Percentiles rank a stretch among this genome's conserved stretches.
Evolutionary conservation across 2,329 filamentous ascomycete species (phyloP).

Genomic region (Trichoderma aggressivum): DNA sequence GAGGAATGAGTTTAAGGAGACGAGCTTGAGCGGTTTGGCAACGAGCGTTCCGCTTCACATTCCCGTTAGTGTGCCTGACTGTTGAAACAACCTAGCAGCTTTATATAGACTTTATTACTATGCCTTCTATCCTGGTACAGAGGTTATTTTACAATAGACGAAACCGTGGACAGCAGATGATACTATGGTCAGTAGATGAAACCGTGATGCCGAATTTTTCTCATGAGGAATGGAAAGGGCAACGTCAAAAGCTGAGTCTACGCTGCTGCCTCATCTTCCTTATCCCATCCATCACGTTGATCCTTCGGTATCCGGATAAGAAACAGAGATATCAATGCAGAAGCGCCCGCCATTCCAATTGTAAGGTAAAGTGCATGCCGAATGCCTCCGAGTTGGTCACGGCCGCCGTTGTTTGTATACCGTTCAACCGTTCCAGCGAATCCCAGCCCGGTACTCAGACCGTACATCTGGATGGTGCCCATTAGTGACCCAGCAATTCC

Average conservation of each 20-base stretch:
- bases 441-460: conserved; percentile 31
- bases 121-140: neutral
- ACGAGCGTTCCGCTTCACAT: conserved; percentile 8
- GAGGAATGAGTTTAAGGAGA: conserved; percentile 16
- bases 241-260: neutral
- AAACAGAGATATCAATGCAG: conserved; percentile 33
- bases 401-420: conserved; percentile 17
- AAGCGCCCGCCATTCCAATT: conserved; percentile 33
- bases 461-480: conserved; percentile 37
- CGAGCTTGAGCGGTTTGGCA: conserved; percentile 9
- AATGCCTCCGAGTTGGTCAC: conserved; percentile 32
- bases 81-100: neutral
- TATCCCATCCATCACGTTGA: conserved; percentile 34
- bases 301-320: conserved; percentile 43
- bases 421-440: conserved; percentile 36
- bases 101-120: neutral
- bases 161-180: neutral
- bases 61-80: conserved; percentile 13
- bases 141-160: neutral
- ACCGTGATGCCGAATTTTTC: neutral
- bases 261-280: neutral
- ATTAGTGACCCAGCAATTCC: conserved; percentile 50
- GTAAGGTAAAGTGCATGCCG: conserved; percentile 42
- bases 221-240: neutral
- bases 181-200: neutral